A percentile compares a stretch with the other conserved stretches of the same genome.
These are phyloP conservation scores for Penicillium riverlandense DNA, from an alignment of 495 filamentous ascomycete species.

Conservation along the genomic window DNA sequence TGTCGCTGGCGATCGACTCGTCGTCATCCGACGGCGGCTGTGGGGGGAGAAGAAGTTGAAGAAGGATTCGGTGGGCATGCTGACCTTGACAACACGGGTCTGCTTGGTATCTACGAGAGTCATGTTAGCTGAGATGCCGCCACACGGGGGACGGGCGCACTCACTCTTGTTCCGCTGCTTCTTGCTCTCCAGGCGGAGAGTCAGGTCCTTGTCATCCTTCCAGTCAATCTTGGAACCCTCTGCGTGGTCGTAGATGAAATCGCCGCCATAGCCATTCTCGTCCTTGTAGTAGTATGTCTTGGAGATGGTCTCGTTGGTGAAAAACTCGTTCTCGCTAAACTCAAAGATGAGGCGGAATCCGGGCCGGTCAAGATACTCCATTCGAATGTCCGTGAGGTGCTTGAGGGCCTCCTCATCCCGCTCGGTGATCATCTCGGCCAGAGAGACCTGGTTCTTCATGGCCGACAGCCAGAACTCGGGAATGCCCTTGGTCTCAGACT, in stretches of 20 bases:
- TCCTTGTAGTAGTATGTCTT: slow-evolving; percentile 99
- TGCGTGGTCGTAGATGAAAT: slow-evolving; percentile 99
- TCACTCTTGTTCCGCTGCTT: slow-evolving; percentile 99
- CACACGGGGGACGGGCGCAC: slow-evolving; percentile 14
- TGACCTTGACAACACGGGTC: slow-evolving; percentile 97
- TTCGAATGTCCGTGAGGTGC: slow-evolving; percentile 86
- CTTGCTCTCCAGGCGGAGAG: slow-evolving; percentile 92
- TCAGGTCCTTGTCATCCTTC: slow-evolving; percentile 89
- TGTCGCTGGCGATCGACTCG: slow-evolving; percentile 77
- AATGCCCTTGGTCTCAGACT: slow-evolving; percentile 59
- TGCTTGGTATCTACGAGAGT: slow-evolving; percentile 81
- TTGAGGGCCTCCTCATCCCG: slow-evolving; percentile 90
- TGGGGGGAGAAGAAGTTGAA: slow-evolving; percentile 99
- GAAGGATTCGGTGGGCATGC: slow-evolving; percentile 96
- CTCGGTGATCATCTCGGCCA: slow-evolving; percentile 97
- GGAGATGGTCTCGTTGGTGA: slow-evolving; percentile 91
- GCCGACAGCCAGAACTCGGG: slow-evolving; percentile 99
- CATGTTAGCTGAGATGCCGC: slow-evolving; percentile 17
- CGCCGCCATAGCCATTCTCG: slow-evolving; percentile 94
- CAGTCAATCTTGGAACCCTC: slow-evolving; percentile 97
- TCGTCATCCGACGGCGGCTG: slow-evolving; percentile 70
- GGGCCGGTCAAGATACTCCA: slow-evolving; percentile 97
- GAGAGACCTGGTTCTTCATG: slow-evolving; percentile 97
- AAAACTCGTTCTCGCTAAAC: slow-evolving; percentile 90
- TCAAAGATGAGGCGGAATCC: slow-evolving; percentile 98